Evolutionary conservation across 2,329 filamentous ascomycete species (phyloP), one percentile per base, ranked within the genome.

Genomic region (Colletotrichum gloeosporioides): DNA sequence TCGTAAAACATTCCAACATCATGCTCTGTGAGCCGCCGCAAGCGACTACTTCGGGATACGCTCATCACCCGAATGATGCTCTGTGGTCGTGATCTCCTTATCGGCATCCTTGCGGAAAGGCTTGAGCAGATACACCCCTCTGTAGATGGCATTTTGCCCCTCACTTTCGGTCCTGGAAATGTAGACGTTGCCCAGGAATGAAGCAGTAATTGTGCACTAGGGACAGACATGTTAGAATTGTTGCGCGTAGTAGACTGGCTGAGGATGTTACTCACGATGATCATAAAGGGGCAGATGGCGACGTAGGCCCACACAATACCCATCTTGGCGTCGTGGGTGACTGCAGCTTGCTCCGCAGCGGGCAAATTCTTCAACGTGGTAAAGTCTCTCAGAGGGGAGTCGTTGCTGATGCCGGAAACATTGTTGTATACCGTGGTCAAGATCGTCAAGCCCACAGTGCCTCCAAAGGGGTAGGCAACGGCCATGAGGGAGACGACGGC

Each of bases 361-460:
- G 87, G 83, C 9, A 88, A 79, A 4, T 79, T 74, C 12, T 78
- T 75, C 49, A 89, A 84, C 5, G 80, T 79, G 15, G 83, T 78
- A 2, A 90, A 83, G 53, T 82, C 85, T 8, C 80, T 78, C 44
- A 80, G 75, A 22, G 81, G 78, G 12, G 75, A 85, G 69, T 78
- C 66, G 61, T 59, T 69, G 25, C 73, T 69, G 29, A 80, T 75
- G 2, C 82, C 83, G 8, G 82, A 83, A 6, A 82, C 84, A 77
- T 94, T 94, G 80, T 93, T 93, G 82, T 94, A 94, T 2, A 94
- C 92, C 10, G 90, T 88, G 16, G 92, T 89, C 93, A 94, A 94
- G 79, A 94, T 88, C 1, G 92, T 93, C 62, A 94, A 86, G 0
- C 90, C 90, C 4, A 94, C 82, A 0, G 92, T 93, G 15, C 93